phyloP scores from a whole-genome alignment of 331 rosid species.

The Malus hybrid region DNA sequence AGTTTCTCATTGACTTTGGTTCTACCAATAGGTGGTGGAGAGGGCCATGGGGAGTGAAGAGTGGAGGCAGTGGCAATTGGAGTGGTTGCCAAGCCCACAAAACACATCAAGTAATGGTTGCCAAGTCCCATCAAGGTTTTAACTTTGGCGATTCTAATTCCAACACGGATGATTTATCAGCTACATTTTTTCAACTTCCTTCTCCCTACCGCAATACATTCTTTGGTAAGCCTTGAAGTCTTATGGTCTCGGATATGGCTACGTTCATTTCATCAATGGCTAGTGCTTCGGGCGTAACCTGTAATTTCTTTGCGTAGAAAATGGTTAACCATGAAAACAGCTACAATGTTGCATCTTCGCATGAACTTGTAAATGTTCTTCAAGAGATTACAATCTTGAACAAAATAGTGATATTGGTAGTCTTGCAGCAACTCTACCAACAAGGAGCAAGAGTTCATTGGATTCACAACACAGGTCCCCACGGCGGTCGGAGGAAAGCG shows the following conservation, averaged over 20 bases:
- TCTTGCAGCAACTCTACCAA: slow-evolving; percentile 14
- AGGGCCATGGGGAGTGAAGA: background rate
- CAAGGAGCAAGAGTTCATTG: slow-evolving; percentile 9
- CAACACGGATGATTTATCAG: slow-evolving; percentile 24
- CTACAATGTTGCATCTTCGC: background rate
- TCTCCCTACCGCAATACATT: slow-evolving; percentile 24
- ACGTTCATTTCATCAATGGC: slow-evolving; percentile 10
- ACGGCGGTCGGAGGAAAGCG: slow-evolving; percentile 9
- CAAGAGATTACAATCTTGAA: background rate
- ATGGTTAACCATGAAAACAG: background rate
- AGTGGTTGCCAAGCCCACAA: background rate
- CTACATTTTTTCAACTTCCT: slow-evolving; percentile 15
- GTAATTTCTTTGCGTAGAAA: no score
- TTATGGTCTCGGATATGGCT: slow-evolving; percentile 15
- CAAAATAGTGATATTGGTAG: background rate
- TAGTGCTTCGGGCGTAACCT: background rate
- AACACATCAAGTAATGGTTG: background rate
- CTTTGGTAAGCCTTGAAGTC: slow-evolving; percentile 25
- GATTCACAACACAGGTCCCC: slow-evolving; percentile 20
- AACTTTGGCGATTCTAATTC: slow-evolving; percentile 38
- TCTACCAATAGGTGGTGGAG: background rate
- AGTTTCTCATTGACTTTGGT: background rate
- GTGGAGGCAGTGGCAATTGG: slow-evolving; percentile 11
- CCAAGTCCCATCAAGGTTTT: slow-evolving; percentile 20
- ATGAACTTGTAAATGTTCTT: background rate